Evolutionary conservation across 164 flowering plant genomes (phyloP).

Genomic region (Litsea cubeba): DNA sequence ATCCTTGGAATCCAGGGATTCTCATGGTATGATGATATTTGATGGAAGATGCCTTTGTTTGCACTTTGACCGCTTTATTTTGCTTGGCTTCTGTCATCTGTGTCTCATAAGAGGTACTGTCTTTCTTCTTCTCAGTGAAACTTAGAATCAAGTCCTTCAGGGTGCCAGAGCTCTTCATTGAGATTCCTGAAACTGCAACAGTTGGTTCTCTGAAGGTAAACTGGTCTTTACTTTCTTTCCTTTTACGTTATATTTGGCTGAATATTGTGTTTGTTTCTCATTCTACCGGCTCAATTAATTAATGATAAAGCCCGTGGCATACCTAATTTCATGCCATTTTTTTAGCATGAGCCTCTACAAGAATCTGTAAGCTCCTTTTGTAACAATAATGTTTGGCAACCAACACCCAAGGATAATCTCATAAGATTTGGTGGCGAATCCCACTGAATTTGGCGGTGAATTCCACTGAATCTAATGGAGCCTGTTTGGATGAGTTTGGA

Average conservation of each 20-base stretch:
- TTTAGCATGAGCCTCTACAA: not conserved
- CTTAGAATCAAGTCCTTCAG: constrained; percentile 87
- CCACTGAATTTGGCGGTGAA: not conserved
- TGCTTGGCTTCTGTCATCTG: constrained; percentile 6
- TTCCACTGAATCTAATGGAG: not conserved
- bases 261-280: not conserved
- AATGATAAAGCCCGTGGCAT: not conserved
- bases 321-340: not conserved
- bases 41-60: constrained; percentile 7
- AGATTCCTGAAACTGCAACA: constrained; percentile 88
- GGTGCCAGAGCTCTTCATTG: constrained; percentile 93
- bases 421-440: not conserved
- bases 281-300: not conserved
- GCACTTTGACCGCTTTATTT: constrained; percentile 9
- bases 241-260: not conserved
- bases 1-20: constrained; percentile 46
- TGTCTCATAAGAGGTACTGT: not conserved
- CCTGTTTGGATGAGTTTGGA: too few relatives aligned
- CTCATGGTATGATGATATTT: constrained; percentile 57
- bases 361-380: not conserved
- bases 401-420: not conserved
- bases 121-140: constrained; percentile 65
- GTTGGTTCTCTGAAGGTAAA: constrained; percentile 90
- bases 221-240: not conserved
- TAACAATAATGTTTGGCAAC: not conserved